These are phyloP conservation scores for Albophoma yamanashiensis DNA, from an alignment of 2,329 filamentous ascomycete genomes.

Conservation along the genomic window DNA sequence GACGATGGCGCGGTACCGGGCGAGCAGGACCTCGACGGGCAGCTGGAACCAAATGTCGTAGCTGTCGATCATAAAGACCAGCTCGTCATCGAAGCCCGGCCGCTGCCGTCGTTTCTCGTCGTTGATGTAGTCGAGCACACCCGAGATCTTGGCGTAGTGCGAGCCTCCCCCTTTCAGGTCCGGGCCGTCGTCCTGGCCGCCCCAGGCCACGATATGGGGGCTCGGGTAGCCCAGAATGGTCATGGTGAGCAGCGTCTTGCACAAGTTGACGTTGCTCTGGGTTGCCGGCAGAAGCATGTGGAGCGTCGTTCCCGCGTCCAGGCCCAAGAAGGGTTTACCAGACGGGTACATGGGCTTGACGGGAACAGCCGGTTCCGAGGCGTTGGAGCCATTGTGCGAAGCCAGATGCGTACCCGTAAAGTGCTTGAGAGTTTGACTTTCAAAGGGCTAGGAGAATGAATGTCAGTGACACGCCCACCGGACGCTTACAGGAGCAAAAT, in stretches of 20 bases:
- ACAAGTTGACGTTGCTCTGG: constrained; percentile 13
- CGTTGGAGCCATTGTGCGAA: background rate
- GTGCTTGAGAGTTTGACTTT: background rate
- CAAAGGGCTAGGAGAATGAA: background rate
- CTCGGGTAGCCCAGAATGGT: constrained; percentile 16
- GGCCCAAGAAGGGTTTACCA: background rate
- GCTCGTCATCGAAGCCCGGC: constrained; percentile 14
- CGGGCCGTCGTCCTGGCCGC: constrained; percentile 7
- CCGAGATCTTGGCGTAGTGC: constrained; percentile 18
- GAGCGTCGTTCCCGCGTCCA: constrained; percentile 3
- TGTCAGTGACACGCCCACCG: background rate
- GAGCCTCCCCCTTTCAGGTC: constrained; percentile 13
- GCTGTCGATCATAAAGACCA: constrained; percentile 18
- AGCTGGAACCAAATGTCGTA: constrained; percentile 24
- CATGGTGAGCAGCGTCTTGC: constrained; percentile 20
- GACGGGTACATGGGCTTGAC: background rate
- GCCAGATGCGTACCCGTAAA: background rate
- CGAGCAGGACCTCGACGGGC: constrained; percentile 13
- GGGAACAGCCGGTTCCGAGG: background rate
- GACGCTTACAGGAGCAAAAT: background rate
- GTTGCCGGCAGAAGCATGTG: constrained; percentile 17
- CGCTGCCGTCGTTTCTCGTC: constrained; percentile 7
- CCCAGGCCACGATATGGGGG: constrained; percentile 17
- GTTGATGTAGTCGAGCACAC: constrained; percentile 15
- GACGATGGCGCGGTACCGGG: constrained; percentile 13